These are phyloP conservation scores for Penicillium flavigenum DNA, from an alignment of 495 filamentous ascomycete species.

Conservation along the genomic window DNA sequence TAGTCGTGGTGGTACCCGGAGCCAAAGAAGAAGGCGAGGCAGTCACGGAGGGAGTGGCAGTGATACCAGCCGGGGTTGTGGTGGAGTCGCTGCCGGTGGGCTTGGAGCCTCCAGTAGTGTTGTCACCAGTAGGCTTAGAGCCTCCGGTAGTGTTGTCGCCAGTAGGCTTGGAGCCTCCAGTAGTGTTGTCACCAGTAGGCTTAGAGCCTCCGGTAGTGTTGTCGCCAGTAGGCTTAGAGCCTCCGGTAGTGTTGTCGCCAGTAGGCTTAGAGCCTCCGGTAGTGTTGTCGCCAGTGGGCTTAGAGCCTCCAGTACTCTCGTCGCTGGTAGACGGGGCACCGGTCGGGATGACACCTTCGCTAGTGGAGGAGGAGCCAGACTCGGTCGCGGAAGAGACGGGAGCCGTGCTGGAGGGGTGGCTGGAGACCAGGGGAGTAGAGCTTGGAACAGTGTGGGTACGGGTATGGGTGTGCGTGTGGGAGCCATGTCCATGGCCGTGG, in stretches of 20 bases:
- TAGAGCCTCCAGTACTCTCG: neutral
- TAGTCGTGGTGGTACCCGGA: constrained; percentile 34
- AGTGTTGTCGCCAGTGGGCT: neutral
- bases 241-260: constrained; percentile 2
- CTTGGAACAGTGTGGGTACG: constrained; percentile 8
- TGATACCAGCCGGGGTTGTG: constrained; percentile 27
- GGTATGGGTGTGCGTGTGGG: neutral
- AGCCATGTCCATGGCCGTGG: constrained; percentile 4
- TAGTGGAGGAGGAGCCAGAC: constrained; percentile 1
- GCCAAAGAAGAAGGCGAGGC: constrained; percentile 36
- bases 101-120: constrained; percentile 6
- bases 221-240: constrained; percentile 3
- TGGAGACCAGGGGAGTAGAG: constrained; percentile 1
- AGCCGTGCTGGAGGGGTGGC: neutral
- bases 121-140: neutral
- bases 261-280: constrained; percentile 1
- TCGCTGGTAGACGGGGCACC: neutral
- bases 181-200: neutral
- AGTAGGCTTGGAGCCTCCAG: neutral
- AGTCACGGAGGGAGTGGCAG: constrained; percentile 45
- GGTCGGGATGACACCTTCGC: neutral
- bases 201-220: constrained; percentile 2
- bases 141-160: neutral
- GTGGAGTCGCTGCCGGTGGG: constrained; percentile 14
- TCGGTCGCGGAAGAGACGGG: constrained; percentile 2